phyloP scores from a whole-genome alignment of 73 alveolate species.

The Uronychia binucleata region DNA sequence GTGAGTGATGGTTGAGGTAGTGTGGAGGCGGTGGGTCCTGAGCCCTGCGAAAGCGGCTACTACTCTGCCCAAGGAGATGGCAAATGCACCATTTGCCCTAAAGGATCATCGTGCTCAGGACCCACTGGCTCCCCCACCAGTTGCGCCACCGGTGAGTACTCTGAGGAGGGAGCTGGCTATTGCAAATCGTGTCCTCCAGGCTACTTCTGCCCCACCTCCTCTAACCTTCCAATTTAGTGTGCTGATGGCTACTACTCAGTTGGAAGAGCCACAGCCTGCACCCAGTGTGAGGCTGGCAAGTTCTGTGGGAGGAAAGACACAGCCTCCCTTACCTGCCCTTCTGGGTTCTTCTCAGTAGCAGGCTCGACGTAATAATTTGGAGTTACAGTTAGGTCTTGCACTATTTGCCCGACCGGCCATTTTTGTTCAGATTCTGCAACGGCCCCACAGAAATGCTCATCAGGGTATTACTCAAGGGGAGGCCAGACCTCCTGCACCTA shows the following conservation, averaged over 20 bases:
- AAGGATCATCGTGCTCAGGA: slow-evolving; percentile 12
- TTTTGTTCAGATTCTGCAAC: slow-evolving; percentile 10
- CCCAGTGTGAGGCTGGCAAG: slow-evolving; percentile 36
- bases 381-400: slow-evolving; percentile 29
- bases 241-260: slow-evolving; percentile 44
- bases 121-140: not conserved
- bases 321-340: not conserved
- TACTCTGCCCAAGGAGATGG: slow-evolving; percentile 29
- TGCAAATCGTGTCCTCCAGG: slow-evolving; percentile 75
- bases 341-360: slow-evolving; percentile 4
- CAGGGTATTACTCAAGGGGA: slow-evolving; percentile 35
- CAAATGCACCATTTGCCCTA: slow-evolving; percentile 54
- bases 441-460: slow-evolving; percentile 14
- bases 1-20: not conserved
- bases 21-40: not conserved
- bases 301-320: slow-evolving; percentile 9
- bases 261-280: slow-evolving; percentile 28
- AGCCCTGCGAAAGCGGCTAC: slow-evolving; percentile 41
- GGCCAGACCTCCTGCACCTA: slow-evolving; percentile 42
- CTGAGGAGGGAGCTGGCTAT: slow-evolving; percentile 21
- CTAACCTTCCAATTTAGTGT: slow-evolving; percentile 17
- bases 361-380: not conserved
- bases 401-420: slow-evolving; percentile 38
- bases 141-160: slow-evolving; percentile 44
- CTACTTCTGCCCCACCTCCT: slow-evolving; percentile 20